Percentiles rank a stretch among this genome's conserved stretches.
These are phyloP conservation scores for Diaporthe capsici DNA, from an alignment of 2,329 filamentous ascomycete species.

Conservation along the genomic window DNA sequence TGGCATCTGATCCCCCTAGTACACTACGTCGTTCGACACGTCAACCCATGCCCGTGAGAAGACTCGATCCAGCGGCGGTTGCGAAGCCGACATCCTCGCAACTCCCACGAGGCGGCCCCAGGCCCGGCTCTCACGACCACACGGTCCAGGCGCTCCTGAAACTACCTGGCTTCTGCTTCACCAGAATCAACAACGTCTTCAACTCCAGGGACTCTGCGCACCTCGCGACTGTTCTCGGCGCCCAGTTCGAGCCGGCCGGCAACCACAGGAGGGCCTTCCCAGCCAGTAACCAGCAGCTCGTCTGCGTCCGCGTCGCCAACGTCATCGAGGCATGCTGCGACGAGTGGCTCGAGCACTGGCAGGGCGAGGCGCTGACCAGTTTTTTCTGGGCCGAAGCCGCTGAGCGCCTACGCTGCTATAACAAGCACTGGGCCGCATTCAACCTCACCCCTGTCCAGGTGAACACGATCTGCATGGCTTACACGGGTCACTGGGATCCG, in stretches of 20 bases:
- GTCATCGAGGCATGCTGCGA: conserved; percentile 39
- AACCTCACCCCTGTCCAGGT: conserved; percentile 24
- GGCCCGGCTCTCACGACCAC: conserved; percentile 10
- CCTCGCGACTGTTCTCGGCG: conserved; percentile 30
- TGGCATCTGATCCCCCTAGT: not conserved
- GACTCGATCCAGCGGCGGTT: not conserved
- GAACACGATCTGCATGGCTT: conserved; percentile 35
- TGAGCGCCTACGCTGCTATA: conserved; percentile 23
- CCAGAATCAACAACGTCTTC: conserved; percentile 1
- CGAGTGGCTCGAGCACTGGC: conserved; percentile 40
- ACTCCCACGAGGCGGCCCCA: conserved; percentile 1
- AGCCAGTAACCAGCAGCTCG: conserved; percentile 20
- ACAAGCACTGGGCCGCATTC: conserved; percentile 17
- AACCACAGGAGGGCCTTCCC: not conserved
- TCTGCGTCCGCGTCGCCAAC: conserved; percentile 31
- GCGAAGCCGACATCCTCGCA: not conserved
- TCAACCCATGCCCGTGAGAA: not conserved
- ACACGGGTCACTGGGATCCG: conserved; percentile 34
- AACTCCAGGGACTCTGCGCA: not conserved
- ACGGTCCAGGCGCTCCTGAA: conserved; percentile 31
- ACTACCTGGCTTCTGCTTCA: conserved; percentile 37
- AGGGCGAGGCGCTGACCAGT: conserved; percentile 24
- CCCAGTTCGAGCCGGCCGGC: not conserved
- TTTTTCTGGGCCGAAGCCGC: conserved; percentile 32
- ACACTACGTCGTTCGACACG: conserved; percentile 19